Evolutionary conservation across 2,329 filamentous ascomycete genomes (phyloP), one percentile per base, ranked within the genome.

Genomic region (Ceratocystis eucalypticola): DNA sequence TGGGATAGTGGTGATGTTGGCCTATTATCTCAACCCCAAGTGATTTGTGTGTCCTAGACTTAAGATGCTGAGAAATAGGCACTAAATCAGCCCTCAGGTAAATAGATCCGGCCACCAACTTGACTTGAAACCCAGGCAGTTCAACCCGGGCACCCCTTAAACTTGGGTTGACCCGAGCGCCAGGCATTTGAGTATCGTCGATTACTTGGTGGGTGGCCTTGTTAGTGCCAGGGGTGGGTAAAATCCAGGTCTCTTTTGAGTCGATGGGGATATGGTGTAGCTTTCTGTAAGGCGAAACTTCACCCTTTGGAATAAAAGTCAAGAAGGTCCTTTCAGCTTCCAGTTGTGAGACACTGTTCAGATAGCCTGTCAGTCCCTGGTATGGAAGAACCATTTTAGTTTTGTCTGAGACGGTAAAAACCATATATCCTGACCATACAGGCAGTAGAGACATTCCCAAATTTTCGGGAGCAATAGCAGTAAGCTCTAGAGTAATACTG

Each of bases 401-500:
- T 25, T 72, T 73, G 45, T 75, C 76, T 44, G 73, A 75, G 61
- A 73, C 73, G 48, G 75, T 76, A 64, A 80, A 70, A 12, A 75
- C 72, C 61, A 80, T 72, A 71, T 74, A 79, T 25, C 78, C 78
- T 20, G 75, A 75, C 71, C 79, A 80, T 6, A 79, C 72, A 3
- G 77, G 77, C 25, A 79, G 69, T 4, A 72, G 72, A 0, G 68
- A 69, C 5, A 69, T 68, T 48, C 75, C 70, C 7, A 76, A 69
- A 15, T 71, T 70, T 1, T 62, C 45, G 1, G 74, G 73, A 3
- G 72, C 72, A 12, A 72, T 74, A 6, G 76, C 75, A 4, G 70
- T 71, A 55, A 74, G 70, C 2, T 69, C 71, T 37, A 76, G 70
- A 1, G 69, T 71, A 30, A 75, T 70, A 12, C 71, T 69, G 20